Base-by-base conservation (phyloP, 768 basidiomycete species). In the Lentinula detonsa region DNA sequence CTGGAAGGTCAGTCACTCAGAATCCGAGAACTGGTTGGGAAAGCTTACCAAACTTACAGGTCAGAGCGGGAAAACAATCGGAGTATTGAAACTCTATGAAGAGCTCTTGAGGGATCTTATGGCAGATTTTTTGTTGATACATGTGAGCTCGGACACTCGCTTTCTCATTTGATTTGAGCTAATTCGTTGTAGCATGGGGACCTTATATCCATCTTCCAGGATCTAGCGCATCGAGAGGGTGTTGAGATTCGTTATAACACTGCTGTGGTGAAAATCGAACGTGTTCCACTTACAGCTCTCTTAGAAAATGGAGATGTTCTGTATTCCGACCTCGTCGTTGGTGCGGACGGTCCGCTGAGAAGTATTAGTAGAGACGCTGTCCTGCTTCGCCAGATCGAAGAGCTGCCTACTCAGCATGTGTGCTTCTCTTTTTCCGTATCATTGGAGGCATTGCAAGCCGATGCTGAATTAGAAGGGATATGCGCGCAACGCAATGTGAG, bases 321-420 rank as follows among this genome's bases (percentile, higher is more conserved):
- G 8, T 65, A 64, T 15, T 81, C 79, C 15, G 84, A 88, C 67
- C 70, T 86, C 33, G 71, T 87, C 57, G 75, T 87, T 18, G 85
- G 82, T 35, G 86, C 86, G 3, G 86, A 87, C 68, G 86, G 87
- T 5, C 73, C 40, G 11, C 8, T 73, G 46, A 68, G 72, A 15
- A 84, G 78, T 59, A 57, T 73, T 31, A 68, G 76, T n/a, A 73
- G 80, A 39, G 66, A 67, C 5, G 65, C 65, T 7, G 71, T 78
- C 5, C 65, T 71, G 13, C 72, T 69, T n/a, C 63, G 69, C 21
- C 52, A 64, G 45, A 54, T 68, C 45, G 60, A 59, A n/a, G 70
- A 68, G 64, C 69, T 53, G 23, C 63, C 54, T 33, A 70, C 72
- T 53, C 68, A 67, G 18, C 68, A 70, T 31, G 52, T 75, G 11